Evolutionary conservation across 2,329 filamentous ascomycete genomes (phyloP), one percentile per base, ranked within the genome.

Genomic region (Trichophyton mentagrophytes): DNA sequence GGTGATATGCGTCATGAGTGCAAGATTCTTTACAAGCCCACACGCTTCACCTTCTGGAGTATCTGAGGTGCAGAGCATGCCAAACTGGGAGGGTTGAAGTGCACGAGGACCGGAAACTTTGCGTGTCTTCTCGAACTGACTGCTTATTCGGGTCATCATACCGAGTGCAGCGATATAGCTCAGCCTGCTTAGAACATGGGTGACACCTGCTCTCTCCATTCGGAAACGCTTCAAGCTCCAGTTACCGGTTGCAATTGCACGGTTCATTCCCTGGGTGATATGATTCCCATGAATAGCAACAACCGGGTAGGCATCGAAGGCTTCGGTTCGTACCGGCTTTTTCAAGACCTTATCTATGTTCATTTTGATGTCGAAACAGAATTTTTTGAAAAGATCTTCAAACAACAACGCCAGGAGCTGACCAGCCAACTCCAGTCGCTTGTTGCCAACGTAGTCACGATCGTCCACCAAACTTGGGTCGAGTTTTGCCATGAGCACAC

Each of bases 111-210:
- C 95, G 70, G 87, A 91, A 63, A 99, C 91, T 75, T 99, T 99
- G 67, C 93, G 80, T 1, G 93, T 97, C 80, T 99, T 99, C 72
- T 99, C 93, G 69, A 99, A 99, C 77, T 99, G 93, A 81, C 89
- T 95, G 73, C 88, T 93, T 69, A 99, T 97, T 73, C 93, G 83
- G 13, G 93, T 99, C 93, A 99, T 99, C 95, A 99, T 99, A 64
- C 95, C 95, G 30, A 99, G 82, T 30, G 93, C 93, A 64, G 88
- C 89, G 72, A 99, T 96, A 71, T 97, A 99, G 73, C 92, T 97
- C 60, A 99, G 79, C 65, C 93, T 85, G 74, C 92, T 97, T 57
- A 99, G 80, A 46, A 99, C 90, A 73, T 99, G 93, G 0, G 95
- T 97, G 22, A 99, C 90, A 70, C 93, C 93, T 22, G 93, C 92